Conservation (phyloP, 306 rosid genomes). For the Ziziphus jujuba region DNA sequence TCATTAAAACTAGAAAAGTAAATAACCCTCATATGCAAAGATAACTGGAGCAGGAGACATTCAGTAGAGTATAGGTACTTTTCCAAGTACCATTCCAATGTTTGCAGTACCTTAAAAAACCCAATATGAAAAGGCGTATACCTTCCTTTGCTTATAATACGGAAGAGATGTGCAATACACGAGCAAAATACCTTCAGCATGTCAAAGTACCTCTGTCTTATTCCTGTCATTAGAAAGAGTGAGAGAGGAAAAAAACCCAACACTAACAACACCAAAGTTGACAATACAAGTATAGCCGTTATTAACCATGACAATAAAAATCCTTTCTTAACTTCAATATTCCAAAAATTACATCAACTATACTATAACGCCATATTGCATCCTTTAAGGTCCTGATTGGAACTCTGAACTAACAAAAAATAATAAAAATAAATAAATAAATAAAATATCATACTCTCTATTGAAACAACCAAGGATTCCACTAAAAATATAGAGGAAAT, state of each 20-base stretch:
- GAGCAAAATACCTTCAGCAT: conserved; percentile 55
- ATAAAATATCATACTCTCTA: no score
- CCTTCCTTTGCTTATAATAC: conserved; percentile 66
- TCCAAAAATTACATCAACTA: not conserved
- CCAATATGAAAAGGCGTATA: conserved; percentile 22
- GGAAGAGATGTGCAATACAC: conserved; percentile 47
- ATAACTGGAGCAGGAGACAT: no score
- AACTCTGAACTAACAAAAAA: no score
- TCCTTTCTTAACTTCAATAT: not conserved
- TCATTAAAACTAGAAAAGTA: not conserved
- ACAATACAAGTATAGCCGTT: not conserved
- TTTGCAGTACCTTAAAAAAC: not conserved
- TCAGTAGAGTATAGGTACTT: no score
- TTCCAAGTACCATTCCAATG: no score
- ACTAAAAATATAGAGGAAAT: not conserved
- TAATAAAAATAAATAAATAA: no score
- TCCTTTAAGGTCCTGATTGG: not conserved
- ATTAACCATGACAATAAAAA: not conserved
- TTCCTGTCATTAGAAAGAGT: conserved; percentile 44
- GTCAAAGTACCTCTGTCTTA: conserved; percentile 57
- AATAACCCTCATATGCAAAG: no score
- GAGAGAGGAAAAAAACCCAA: not conserved
- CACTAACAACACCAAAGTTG: not conserved
- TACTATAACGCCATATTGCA: not conserved
- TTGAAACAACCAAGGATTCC: no score